Evolutionary conservation across 2,329 filamentous ascomycete genomes (phyloP).

Genomic region (Pezicula rhizophila): DNA sequence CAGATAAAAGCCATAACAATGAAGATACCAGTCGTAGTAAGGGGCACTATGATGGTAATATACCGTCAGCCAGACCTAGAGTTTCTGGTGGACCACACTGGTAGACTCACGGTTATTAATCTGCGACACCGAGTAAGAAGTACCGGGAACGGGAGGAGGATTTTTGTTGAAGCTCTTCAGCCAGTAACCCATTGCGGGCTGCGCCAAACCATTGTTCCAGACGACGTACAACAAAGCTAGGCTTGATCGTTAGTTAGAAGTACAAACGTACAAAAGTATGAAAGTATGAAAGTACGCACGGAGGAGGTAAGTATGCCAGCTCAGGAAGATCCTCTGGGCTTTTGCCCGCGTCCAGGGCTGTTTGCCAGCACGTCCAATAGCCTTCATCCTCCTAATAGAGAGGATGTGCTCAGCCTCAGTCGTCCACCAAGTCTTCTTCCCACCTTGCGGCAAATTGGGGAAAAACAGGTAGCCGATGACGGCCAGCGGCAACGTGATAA

Average conservation of each 20-base stretch:
- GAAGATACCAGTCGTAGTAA: constrained; percentile 29
- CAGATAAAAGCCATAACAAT: constrained; percentile 30
- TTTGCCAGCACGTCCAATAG: constrained; percentile 31
- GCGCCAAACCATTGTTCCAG: constrained; percentile 32
- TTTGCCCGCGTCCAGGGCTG: constrained; percentile 31
- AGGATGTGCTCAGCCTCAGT: constrained; percentile 18
- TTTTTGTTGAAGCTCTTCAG: constrained; percentile 33
- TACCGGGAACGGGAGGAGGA: constrained; percentile 30
- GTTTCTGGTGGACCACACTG: not conserved
- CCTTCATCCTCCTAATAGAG: constrained; percentile 20
- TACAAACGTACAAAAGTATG: not conserved
- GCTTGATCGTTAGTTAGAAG: not conserved
- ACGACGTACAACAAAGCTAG: constrained; percentile 30
- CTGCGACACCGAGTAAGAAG: constrained; percentile 25
- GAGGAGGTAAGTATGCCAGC: constrained; percentile 35
- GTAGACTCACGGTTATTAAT: constrained; percentile 30
- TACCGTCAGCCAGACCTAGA: not conserved
- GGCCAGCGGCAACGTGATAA: constrained; percentile 27
- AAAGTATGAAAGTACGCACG: constrained; percentile 18
- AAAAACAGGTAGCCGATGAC: constrained; percentile 19
- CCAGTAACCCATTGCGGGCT: constrained; percentile 36
- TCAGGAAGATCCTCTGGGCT: constrained; percentile 26
- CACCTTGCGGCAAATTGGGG: constrained; percentile 18
- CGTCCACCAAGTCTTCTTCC: constrained; percentile 27
- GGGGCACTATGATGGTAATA: constrained; percentile 17